Base-by-base conservation (phyloP, 192 early-diverging fungal species). In the Backusella macrospora region DNA sequence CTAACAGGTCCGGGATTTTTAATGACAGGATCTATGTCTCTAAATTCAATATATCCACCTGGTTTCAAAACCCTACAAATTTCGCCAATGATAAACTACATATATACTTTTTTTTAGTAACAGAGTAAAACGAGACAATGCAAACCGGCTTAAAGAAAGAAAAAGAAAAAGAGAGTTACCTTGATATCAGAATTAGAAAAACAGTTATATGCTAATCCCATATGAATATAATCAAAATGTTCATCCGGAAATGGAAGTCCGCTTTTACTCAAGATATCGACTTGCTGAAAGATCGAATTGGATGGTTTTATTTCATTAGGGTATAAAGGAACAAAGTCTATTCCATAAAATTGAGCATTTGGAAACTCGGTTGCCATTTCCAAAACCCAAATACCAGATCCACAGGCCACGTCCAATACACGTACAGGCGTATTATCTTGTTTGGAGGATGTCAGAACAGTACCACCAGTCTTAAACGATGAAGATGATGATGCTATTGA, bases 351-450 rank as follows among this genome's bases (percentile, higher is more conserved):
- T 43, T 73, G 45, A 2, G 81, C 73, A 21, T 55, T 43, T 15
- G 80, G 77, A 44, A 71, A 84, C 29, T 75, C 78, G 0, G 65
- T 74, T 21, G 81, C 78, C 80, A 78, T 84, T 64, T 83, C 82
- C 70, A 80, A 43, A 39, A 74, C 66, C 78, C 78, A 71, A 1
- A 71, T 47, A 37, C 73, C 71, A 13, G 73, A 68, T 43, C 46
- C 64, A 45, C 63, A 71, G 43, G 45, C 63, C 34, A 62, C 44
- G 37, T 65, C 46, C 15, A 55, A 16, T 8, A 65, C 49, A 21
- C 67, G 67, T 16, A 43, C 52, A 39, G 70, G 52, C 18, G 48
- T 52, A 71, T 21, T 18, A 10, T 55, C 18, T 16, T 62, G 37
- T 21, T 62, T 71, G 38, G 38, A 21, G 38, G 38, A 21, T 3